Conservation (phyloP, 257 asterid genomes). For the Verbascum thapsus region DNA sequence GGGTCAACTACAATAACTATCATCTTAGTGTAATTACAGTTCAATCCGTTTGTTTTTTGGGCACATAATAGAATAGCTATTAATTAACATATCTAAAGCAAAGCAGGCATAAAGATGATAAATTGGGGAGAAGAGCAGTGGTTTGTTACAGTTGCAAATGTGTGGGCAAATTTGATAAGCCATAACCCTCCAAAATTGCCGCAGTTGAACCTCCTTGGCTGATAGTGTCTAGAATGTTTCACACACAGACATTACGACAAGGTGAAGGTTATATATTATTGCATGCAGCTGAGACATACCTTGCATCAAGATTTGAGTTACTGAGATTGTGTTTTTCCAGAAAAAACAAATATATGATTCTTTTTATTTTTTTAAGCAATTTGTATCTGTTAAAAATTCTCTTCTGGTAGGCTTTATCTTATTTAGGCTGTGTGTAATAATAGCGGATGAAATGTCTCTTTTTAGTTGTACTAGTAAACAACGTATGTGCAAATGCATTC, state of each 20-base stretch:
- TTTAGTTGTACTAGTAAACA: conserved; percentile 20
- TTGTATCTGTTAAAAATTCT: conserved; percentile 20
- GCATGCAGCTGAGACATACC: conserved; percentile 1
- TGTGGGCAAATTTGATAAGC: conserved; percentile 69
- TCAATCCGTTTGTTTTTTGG: too few species aligned
- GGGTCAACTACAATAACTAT: too few species aligned
- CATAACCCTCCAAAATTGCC: conserved; percentile 60
- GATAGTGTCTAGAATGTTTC: conserved; percentile 28
- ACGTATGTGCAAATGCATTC: conserved; percentile 28
- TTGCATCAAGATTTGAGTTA: conserved; percentile 26
- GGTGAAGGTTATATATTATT: conserved; percentile 1
- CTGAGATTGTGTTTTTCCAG: conserved; percentile 18
- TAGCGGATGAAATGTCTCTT: conserved; percentile 20
- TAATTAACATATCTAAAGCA: conserved; percentile 19
- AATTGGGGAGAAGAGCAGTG: conserved; percentile 60
- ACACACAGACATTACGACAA: neutral
- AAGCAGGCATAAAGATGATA: conserved; percentile 59
- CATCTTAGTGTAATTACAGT: too few species aligned
- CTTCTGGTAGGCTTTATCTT: conserved; percentile 24
- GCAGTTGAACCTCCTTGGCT: conserved; percentile 38
- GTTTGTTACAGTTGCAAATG: conserved; percentile 68
- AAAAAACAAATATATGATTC: neutral
- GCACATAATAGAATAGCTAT: too few species aligned
- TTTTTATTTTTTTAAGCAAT: conserved; percentile 4
- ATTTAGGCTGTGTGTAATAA: conserved; percentile 24